A percentile compares a stretch with the other conserved stretches of the same genome.
Conservation (phyloP, 306 rosid species). For the Lotus japonicus region DNA sequence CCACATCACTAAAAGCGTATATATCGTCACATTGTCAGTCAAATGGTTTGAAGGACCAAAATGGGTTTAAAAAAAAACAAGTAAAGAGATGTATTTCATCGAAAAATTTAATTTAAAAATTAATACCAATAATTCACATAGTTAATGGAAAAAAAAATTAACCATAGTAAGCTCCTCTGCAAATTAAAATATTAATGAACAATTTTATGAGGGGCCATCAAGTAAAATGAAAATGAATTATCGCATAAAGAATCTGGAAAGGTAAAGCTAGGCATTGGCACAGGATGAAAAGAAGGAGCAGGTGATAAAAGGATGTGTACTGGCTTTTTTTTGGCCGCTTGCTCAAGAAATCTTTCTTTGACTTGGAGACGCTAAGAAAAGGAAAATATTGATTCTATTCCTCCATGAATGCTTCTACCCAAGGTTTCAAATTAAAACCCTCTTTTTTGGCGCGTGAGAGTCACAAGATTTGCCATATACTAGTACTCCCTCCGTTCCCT, state of each 20-base stretch:
- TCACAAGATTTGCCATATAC: neutral
- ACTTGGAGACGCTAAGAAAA: conserved; percentile 44
- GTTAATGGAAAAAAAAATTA: no score
- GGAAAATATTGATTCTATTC: conserved; percentile 21
- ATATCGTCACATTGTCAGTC: no score
- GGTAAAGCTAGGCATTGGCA: conserved; percentile 44
- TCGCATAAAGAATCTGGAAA: conserved; percentile 42
- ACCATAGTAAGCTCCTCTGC: conserved; percentile 24
- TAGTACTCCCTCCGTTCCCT: no score
- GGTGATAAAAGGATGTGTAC: conserved; percentile 33
- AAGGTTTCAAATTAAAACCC: conserved; percentile 17
- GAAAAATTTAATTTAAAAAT: no score
- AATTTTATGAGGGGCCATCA: neutral
- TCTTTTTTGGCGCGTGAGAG: conserved; percentile 23
- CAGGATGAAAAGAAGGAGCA: conserved; percentile 24
- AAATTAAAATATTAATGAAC: conserved; percentile 13
- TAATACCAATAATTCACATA: no score
- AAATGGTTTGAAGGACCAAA: no score
- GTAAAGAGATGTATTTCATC: no score
- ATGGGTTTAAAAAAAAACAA: no score
- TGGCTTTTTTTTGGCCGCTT: conserved; percentile 73
- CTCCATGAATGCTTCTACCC: conserved; percentile 15
- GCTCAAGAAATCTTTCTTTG: conserved; percentile 81
- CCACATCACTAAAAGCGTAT: no score
- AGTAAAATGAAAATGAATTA: conserved; percentile 23